Evolutionary conservation across 371 early-diverging fungal genomes (phyloP), one percentile per base, ranked within the genome.

Genomic region (Umbelopsis sp.): DNA sequence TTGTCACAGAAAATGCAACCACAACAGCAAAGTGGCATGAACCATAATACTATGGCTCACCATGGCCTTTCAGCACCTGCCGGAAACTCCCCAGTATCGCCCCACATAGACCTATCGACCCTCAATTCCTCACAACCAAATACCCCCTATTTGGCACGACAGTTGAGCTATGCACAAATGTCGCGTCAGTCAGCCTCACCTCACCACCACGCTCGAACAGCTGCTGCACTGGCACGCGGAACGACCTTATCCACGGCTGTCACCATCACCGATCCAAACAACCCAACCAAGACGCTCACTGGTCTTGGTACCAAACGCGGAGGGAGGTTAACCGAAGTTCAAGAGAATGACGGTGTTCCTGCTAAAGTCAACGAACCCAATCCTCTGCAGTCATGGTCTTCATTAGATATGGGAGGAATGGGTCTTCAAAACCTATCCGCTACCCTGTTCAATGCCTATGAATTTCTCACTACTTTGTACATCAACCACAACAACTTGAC

Each of bases 381-480:
- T 9, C 37, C 24, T 1, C 48, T 73, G 64, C 80, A 82, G 46
- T 79, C 81, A 35, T 97, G 96, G 96, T 90, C 92, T 4, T 86
- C 86, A 1, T 73, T 97, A 32, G 97, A 97, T 80, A 79, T 97
- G 72, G 96, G 97, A 32, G 97, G 97, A 35, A 95, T 98, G 95
- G 90, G 88, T 5, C 85, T 97, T 25, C 91, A 92, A 72, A 93
- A 91, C 63, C 77, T 98, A 3, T 84, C 91, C 32, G 68, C 80
- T 16, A 85, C 89, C 20, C 74, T 97, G 50, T 97, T 95, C 76
- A 77, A 76, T 6, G 65, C 68, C 25, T 98, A 96, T 74, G 65
- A 73, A 0, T 97, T 97, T 76, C 77, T 98, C 66, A 97, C 97
- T 16, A 88, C 89, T 29, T 90, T 98, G 9, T 97, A 97, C 73